Base-by-base conservation (phyloP, 75 land plant genomes). In the Sequoia sempervirens region DNA sequence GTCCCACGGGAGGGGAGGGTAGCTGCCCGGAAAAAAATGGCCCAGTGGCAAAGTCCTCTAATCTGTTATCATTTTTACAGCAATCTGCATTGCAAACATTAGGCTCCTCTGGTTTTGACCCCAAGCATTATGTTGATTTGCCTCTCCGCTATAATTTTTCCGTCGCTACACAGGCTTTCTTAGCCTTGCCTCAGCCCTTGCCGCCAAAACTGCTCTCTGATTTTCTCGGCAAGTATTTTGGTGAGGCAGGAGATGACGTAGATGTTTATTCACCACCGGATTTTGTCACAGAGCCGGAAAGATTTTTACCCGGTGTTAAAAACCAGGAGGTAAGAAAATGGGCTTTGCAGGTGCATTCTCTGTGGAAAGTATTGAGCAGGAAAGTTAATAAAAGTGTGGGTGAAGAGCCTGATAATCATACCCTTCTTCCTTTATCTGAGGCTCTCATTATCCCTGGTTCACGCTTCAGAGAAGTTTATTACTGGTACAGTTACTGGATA, bases 401-500 rank as follows among this genome's bases (percentile, higher is more conserved):
- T 12, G 73, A 90, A 3, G 80, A 69, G 61, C 93, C 96, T 4
- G 92, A 94, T 64, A 79, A 56, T 81, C 97, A 95, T 82, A 97
- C 99, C 17, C 82, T 95, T 89, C 85, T 97, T 38, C 93, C 94
- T 4, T 76, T 97, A 84, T 92, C 92, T 8, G 70, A 81, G 20
- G 88, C 87, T 37, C 90, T 93, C 28, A 75, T 97, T 12, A 85
- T 97, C n/a, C 99, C 99, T 9, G 99, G 98, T 1, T 92, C 93
- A 17, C 52, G 99, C 23, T 97, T 97, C 80, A 82, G 95, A 82
- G 99, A 97, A 89, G 95, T 97, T 79, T 97, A 97, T 81, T 97
- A 97, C 84, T 97, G 99, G 99, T 98, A 97, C 85, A 96, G 94
- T 81, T 97, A 95, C 81, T 97, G 99, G 99, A 90, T 94, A 4